phyloP scores from a whole-genome alignment of 352 stramenopile species.

The Plasmopara muralis region DNA sequence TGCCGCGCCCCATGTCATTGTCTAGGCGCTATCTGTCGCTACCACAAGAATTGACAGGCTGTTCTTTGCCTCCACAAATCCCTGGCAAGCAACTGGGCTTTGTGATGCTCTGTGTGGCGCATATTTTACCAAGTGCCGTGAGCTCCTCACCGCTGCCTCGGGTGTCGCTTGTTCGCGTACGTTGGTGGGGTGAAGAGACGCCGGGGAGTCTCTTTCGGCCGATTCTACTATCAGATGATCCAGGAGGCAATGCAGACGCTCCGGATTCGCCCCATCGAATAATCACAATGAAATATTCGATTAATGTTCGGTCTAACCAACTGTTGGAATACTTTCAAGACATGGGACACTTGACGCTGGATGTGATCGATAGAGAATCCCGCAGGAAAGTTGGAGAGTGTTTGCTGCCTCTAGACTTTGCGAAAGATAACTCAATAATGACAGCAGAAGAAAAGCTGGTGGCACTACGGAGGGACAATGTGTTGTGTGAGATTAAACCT shows the following conservation, averaged over 20 bases:
- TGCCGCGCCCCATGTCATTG: slow-evolving; percentile 16
- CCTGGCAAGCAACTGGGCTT: slow-evolving; percentile 16
- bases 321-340: slow-evolving; percentile 54
- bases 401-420: slow-evolving; percentile 17
- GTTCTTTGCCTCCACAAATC: slow-evolving; percentile 39
- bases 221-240: slow-evolving; percentile 7
- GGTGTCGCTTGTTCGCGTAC: slow-evolving; percentile 39
- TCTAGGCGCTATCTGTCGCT: slow-evolving; percentile 24
- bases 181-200: slow-evolving; percentile 53
- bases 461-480: slow-evolving; percentile 22
- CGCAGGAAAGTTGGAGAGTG: slow-evolving; percentile 35
- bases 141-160: slow-evolving; percentile 23
- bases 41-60: slow-evolving; percentile 30
- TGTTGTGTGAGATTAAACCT: slow-evolving; percentile 36
- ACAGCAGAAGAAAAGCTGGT: slow-evolving; percentile 23
- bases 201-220: slow-evolving; percentile 45
- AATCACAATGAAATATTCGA: slow-evolving; percentile 42
- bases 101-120: slow-evolving; percentile 35
- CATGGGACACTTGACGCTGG: slow-evolving; percentile 47
- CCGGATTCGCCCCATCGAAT: slow-evolving; percentile 11
- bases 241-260: neutral
- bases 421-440: slow-evolving; percentile 3
- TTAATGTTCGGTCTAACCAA: slow-evolving; percentile 25
- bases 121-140: slow-evolving; percentile 32
- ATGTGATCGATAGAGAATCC: slow-evolving; percentile 52